Evolutionary conservation across 306 rosid species (phyloP), one percentile per base, ranked within the genome.

Genomic region (Pterocarpus macrocarpus): DNA sequence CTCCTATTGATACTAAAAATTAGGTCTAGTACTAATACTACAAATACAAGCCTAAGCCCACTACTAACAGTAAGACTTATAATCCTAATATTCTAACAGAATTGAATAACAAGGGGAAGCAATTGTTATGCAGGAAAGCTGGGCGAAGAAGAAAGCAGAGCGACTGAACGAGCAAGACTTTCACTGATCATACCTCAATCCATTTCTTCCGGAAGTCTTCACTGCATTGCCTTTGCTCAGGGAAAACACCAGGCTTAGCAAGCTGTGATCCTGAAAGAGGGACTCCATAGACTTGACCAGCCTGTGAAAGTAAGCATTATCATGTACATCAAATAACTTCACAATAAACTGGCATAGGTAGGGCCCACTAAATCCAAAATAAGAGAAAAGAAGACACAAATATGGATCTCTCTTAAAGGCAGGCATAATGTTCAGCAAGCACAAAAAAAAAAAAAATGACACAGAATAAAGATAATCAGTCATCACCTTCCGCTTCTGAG

Each of bases 271-370:
- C 97, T 62, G 92, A 89, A 84, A 94, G 98, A 69, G 97, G 92
- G 65, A 87, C 90, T 10, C 97, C 97, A 81, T 94, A 94, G 50
- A 94, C 91, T 81, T 94, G 98, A 86, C 98, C 98, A 82, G 97
- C 98, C 98, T 94, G 93, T 83, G 78, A 87, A 39, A 72, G 75
- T 71, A 81, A 83, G 70, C 69, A 64, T 55, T 62, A 77, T 39
- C 45, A 86, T 58, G 62, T 59, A 71, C 47, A 62, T 62, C 64
- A 74, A 69, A 69, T 69, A 67, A 71, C 81, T 73, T 71, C 83
- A 75, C 58, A 70, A 80, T 64, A 79, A 36, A 78, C 44, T 61
- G 28, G 64, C 45, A 11, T 53, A 69, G 44, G 64, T 30, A 75
- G 34, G 47, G 64, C 39, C 66, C 49, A 57, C 64, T 58, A 22